Base-by-base conservation (phyloP, 768 basidiomycete species). In the Rhizopogon vulgaris region DNA sequence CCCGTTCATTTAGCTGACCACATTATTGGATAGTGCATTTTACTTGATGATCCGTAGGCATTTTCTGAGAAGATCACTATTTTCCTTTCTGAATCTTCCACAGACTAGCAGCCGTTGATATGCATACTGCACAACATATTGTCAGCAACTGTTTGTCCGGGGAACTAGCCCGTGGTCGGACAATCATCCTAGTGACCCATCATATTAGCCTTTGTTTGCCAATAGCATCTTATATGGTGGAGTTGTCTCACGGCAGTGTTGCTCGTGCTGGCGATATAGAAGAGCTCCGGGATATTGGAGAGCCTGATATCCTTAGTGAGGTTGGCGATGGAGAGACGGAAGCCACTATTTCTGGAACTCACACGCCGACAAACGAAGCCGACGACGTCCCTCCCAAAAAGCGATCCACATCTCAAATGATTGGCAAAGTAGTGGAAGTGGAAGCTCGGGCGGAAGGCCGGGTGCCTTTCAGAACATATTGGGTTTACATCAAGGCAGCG, bases 121-220 rank as follows among this genome's bases (percentile, higher is more conserved):
- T 85, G 78, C 86, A 89, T 57, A 88, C 87, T 0, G 85, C 87
- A 6, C 76, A 78, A 40, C 83, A 86, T 58, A 66, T 94, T 17
- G 81, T 87, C 51, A 67, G 72, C 12, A 70, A 79, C 34, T 89
- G 87, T 56, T 68, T 93, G 14, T 71, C 71, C 8, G 84, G 90
- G 7, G 66, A 74, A 1, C 72, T 93, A 14, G 78, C 84, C 54
- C 67, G 69, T 14, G 77, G 73, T 47, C 74, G 90, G 14, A 93
- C 90, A 0, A 77, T 92, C 56, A 76, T 93, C 52, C 76, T 94
- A 15, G 88, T 93, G 48, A 92, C 90, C 0, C 91, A 94, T 62
- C 87, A 91, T 60, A 79, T 89, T 52, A 76, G 73, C 32, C 74
- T 92, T 6, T 88, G 87, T 59, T 72, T 88, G 0, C 84, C 87